A percentile compares a stretch with the other conserved stretches of the same genome.
phyloP scores from a whole-genome alignment of 139 green algal species.

The Chlamydomonas incerta region DNA sequence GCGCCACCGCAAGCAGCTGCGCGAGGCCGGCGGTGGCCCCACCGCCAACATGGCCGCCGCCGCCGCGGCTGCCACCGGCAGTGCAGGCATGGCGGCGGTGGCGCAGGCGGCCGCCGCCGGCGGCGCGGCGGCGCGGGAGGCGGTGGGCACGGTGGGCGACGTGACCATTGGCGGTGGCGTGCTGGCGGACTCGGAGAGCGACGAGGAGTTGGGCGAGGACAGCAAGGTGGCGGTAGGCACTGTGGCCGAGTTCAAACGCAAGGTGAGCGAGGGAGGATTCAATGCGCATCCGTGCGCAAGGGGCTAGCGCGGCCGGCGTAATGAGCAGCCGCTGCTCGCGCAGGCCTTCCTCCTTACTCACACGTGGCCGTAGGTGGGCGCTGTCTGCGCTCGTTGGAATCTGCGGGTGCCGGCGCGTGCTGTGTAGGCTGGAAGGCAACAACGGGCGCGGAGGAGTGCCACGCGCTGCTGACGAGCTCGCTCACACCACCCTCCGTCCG shows the following conservation, averaged over 20 bases:
- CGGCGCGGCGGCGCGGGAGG: background rate
- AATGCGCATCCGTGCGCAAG: too few relatives aligned
- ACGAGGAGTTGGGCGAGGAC: slow-evolving; percentile 31
- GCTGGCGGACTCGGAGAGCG: background rate
- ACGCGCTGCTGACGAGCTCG: too few relatives aligned
- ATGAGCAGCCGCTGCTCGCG: too few relatives aligned
- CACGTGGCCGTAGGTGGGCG: too few relatives aligned
- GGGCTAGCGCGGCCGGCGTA: too few relatives aligned
- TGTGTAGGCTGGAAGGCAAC: too few relatives aligned
- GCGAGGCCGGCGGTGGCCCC: background rate
- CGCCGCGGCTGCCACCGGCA: background rate
- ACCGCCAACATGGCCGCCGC: background rate
- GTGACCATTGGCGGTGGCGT: slow-evolving; percentile 21
- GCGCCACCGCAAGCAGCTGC: background rate
- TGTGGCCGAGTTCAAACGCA: slow-evolving; percentile 30
- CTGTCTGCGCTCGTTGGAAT: too few relatives aligned
- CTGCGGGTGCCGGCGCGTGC: too few relatives aligned
- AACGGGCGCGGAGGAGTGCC: too few relatives aligned
- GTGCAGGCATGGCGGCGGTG: background rate
- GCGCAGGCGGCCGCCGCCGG: background rate
- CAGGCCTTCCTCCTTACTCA: too few relatives aligned
- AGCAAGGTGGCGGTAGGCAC: slow-evolving; percentile 30
- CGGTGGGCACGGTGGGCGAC: background rate
- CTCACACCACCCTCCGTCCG: too few relatives aligned
- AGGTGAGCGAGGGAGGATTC: background rate